These are phyloP conservation scores for Ballota nigra DNA, from an alignment of 257 asterid species.

Conservation along the genomic window DNA sequence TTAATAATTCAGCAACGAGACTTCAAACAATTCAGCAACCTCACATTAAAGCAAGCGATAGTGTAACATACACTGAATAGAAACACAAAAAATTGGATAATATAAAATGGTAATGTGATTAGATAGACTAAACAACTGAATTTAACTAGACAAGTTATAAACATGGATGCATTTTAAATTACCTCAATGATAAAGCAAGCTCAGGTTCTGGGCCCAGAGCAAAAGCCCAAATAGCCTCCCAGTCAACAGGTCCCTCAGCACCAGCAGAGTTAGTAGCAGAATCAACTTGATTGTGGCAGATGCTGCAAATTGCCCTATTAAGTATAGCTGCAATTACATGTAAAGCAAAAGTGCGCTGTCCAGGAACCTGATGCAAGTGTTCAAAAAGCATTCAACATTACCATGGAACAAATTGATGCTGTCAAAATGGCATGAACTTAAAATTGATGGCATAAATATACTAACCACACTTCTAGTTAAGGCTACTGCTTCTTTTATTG, in stretches of 20 bases:
- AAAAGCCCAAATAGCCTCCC: constrained; percentile 99
- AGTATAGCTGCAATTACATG: constrained; percentile 71
- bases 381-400: constrained; percentile 28
- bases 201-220: constrained; percentile 98
- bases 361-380: constrained; percentile 64
- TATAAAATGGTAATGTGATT: neutral
- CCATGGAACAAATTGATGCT: constrained; percentile 20
- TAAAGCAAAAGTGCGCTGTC: constrained; percentile 86
- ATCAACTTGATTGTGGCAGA: constrained; percentile 43
- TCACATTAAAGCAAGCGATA: neutral
- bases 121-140: constrained; percentile 11
- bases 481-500: constrained; percentile 85
- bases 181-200: constrained; percentile 89
- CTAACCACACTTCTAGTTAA: constrained; percentile 88
- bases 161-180: constrained; percentile 7
- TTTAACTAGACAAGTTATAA: neutral
- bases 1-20: constrained; percentile 4
- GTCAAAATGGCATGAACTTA: neutral
- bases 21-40: neutral
- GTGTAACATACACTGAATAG: neutral
- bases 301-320: constrained; percentile 48
- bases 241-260: constrained; percentile 45
- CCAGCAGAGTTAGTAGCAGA: constrained; percentile 34
- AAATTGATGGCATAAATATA: constrained; percentile 20
- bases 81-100: neutral